Evolutionary conservation across 345 rosid species (phyloP).

Genomic region (Sisymbrium altissimum): DNA sequence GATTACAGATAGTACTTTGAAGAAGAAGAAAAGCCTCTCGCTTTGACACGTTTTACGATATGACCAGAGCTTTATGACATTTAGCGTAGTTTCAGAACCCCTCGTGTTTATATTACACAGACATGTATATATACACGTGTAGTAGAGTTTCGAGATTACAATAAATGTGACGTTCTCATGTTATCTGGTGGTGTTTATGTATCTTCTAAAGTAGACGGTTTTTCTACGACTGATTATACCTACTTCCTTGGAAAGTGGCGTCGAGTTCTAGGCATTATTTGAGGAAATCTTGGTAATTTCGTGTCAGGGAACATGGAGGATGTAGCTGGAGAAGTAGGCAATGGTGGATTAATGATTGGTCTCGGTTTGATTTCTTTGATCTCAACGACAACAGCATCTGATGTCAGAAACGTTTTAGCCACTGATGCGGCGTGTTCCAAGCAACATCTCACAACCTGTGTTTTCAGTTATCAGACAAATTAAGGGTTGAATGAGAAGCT

Average conservation of each 20-base stretch:
- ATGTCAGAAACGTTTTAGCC: constrained; percentile 74
- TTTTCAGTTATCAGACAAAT: not conserved
- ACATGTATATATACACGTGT: not conserved
- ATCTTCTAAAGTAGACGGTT: not conserved
- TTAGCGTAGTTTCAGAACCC: constrained; percentile 15
- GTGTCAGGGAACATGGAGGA: constrained; percentile 25
- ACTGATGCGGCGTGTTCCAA: constrained; percentile 90
- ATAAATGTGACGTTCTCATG: not conserved
- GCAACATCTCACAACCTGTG: constrained; percentile 89
- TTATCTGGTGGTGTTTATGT: constrained; percentile 1
- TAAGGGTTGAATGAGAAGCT: not conserved
- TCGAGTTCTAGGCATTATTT: constrained; percentile 30
- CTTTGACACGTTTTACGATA: constrained; percentile 22
- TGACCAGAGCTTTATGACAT: constrained; percentile 17
- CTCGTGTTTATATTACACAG: constrained; percentile 1
- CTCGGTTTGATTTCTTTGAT: constrained; percentile 49
- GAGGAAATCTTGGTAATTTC: constrained; percentile 25
- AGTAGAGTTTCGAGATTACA: constrained; percentile 8
- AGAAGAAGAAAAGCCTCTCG: constrained; percentile 6
- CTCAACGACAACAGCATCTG: constrained; percentile 79
- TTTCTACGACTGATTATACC: not conserved
- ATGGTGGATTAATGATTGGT: constrained; percentile 46
- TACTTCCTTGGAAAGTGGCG: constrained; percentile 27
- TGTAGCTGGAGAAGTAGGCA: constrained; percentile 35
- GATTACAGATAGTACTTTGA: not conserved